Conservation (phyloP, 2,329 filamentous ascomycete species). For the Aureobasidium sp. region DNA sequence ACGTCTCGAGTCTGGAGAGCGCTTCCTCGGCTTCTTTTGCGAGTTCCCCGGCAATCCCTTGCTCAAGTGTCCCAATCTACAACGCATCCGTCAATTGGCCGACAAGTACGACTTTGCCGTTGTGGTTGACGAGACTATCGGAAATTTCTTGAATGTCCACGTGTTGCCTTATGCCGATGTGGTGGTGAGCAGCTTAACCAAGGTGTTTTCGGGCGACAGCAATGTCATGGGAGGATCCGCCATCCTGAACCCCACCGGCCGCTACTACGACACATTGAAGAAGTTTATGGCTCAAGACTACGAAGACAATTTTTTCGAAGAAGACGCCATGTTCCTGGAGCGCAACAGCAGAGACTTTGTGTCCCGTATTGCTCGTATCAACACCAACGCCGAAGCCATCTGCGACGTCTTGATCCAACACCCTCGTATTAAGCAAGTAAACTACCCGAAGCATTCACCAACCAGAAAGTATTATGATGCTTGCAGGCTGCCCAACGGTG, state of each 20-base stretch:
- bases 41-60: slow-evolving; percentile 94
- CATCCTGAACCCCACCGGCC: slow-evolving; percentile 57
- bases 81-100: slow-evolving; percentile 70
- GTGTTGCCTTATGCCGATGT: slow-evolving; percentile 84
- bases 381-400: slow-evolving; percentile 75
- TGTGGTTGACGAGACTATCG: slow-evolving; percentile 92
- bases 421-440: slow-evolving; percentile 60
- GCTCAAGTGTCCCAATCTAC: slow-evolving; percentile 73
- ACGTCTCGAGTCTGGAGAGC: slow-evolving; percentile 62
- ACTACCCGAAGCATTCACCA: slow-evolving; percentile 75
- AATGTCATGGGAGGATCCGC: slow-evolving; percentile 90
- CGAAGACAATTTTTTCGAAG: slow-evolving; percentile 91
- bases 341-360: slow-evolving; percentile 91
- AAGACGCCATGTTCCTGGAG: slow-evolving; percentile 92
- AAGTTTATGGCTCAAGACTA: slow-evolving; percentile 53
- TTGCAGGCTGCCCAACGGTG: slow-evolving; percentile 63
- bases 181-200: slow-evolving; percentile 90
- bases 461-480: slow-evolving; percentile 68
- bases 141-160: slow-evolving; percentile 93
- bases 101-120: slow-evolving; percentile 81
- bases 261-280: slow-evolving; percentile 64
- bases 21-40: slow-evolving; percentile 77
- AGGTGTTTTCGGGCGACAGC: slow-evolving; percentile 94
- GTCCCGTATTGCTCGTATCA: slow-evolving; percentile 73
- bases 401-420: slow-evolving; percentile 55